Conservation (phyloP, 768 basidiomycete species). For the Atractiella rhizophila region DNA sequence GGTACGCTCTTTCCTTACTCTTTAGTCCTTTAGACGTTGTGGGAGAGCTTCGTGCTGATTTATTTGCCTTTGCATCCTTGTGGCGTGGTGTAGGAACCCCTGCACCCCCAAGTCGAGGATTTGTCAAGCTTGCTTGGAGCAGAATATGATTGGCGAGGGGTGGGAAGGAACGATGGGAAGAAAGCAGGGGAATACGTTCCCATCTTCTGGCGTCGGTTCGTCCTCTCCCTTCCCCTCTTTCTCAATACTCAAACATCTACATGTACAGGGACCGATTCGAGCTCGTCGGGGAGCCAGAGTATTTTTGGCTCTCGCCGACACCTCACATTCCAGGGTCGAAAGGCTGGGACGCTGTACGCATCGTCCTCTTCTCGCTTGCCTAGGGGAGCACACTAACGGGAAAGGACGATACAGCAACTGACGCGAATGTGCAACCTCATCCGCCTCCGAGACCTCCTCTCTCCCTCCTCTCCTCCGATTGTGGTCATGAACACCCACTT, state of each 20-base stretch:
- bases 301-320: conserved; percentile 20
- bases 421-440: conserved; percentile 20
- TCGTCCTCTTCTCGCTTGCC: no score
- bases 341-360: conserved; percentile 23
- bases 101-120: no score
- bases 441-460: conserved; percentile 3
- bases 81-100: background rate
- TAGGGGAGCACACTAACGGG: no score
- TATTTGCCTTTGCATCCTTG: conserved; percentile 4
- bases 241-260: no score
- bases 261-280: conserved; percentile 8
- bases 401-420: no score
- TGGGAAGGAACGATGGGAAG: conserved; percentile 7
- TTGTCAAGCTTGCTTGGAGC: background rate
- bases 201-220: conserved; percentile 9
- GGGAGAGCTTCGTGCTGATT: background rate
- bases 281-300: conserved; percentile 9
- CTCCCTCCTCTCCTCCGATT: background rate
- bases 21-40: background rate
- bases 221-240: background rate
- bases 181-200: conserved; percentile 7
- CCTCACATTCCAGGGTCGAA: conserved; percentile 18
- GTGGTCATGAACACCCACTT: conserved; percentile 21
- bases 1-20: conserved; percentile 8
- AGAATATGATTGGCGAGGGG: background rate